These are phyloP conservation scores for Hypomyces rosellus DNA, from an alignment of 2,329 filamentous ascomycete species.

Conservation along the genomic window DNA sequence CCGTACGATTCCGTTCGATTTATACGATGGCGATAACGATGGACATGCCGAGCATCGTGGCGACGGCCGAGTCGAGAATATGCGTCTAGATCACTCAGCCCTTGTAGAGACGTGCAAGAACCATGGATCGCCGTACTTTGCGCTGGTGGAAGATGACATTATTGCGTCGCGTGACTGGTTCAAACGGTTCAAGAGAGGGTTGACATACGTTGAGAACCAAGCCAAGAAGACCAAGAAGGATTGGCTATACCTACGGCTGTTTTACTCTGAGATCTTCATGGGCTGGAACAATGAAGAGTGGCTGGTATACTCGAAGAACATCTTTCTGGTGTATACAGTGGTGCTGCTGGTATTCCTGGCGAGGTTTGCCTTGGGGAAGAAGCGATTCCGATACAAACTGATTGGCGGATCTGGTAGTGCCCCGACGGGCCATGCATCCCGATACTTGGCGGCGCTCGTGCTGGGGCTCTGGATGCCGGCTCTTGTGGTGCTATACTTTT, in stretches of 20 bases:
- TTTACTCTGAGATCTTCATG: conserved; percentile 33
- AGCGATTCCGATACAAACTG: neutral
- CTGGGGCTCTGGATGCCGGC: conserved; percentile 28
- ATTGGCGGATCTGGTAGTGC: conserved; percentile 8
- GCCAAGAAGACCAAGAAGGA: conserved; percentile 15
- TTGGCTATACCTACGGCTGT: conserved; percentile 33
- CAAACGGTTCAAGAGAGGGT: conserved; percentile 20
- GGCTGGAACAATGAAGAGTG: conserved; percentile 33
- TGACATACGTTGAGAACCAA: conserved; percentile 22
- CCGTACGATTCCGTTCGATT: conserved; percentile 18
- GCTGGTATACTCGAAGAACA: conserved; percentile 21
- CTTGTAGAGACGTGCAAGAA: conserved; percentile 27
- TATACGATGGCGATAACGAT: conserved; percentile 13
- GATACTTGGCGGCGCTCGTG: conserved; percentile 19
- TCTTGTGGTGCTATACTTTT: conserved; percentile 24
- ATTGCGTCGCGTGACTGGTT: conserved; percentile 31
- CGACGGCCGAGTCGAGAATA: conserved; percentile 25
- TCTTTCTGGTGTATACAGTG: conserved; percentile 21
- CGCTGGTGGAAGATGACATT: conserved; percentile 32
- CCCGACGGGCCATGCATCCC: conserved; percentile 15
- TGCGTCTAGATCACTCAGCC: conserved; percentile 28
- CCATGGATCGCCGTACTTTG: conserved; percentile 26
- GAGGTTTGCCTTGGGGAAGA: neutral
- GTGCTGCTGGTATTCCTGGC: conserved; percentile 17
- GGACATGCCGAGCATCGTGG: conserved; percentile 14